A percentile compares a stretch with the other conserved stretches of the same genome.
These are phyloP conservation scores for Geotrichum bryndzae DNA, from an alignment of 1,139 yeast species.

Conservation along the genomic window DNA sequence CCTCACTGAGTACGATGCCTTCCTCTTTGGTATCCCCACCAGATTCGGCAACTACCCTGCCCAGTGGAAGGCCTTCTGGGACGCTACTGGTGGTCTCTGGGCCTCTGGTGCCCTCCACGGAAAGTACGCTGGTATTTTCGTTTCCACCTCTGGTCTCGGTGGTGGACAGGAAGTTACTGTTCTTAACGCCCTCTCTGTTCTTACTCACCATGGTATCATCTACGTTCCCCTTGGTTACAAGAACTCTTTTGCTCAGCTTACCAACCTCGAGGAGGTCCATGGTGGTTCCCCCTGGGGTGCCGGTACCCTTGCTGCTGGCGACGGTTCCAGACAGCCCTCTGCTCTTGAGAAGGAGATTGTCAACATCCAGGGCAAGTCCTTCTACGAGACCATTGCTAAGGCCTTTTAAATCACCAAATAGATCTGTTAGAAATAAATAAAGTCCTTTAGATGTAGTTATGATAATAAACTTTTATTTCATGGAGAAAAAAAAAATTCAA, in stretches of 20 bases:
- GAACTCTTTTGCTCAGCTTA: constrained; percentile 48
- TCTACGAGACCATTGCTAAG: constrained; percentile 35
- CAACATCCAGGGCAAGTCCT: constrained; percentile 52
- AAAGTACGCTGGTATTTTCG: constrained; percentile 65
- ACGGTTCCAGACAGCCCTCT: constrained; percentile 65
- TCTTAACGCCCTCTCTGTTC: constrained; percentile 54
- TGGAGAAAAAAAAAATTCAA: no score
- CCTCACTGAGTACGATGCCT: constrained; percentile 57
- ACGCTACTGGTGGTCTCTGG: constrained; percentile 72
- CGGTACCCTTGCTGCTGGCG: constrained; percentile 44
- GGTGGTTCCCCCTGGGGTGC: constrained; percentile 61
- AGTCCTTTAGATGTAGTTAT: background rate
- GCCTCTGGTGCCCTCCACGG: constrained; percentile 62
- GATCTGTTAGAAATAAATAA: background rate
- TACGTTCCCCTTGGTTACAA: constrained; percentile 46
- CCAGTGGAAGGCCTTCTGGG: constrained; percentile 72
- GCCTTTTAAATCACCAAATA: background rate
- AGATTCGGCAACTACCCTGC: constrained; percentile 73
- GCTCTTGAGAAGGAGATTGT: constrained; percentile 58
- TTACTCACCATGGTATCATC: constrained; percentile 40
- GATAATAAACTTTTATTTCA: background rate
- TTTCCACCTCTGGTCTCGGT: constrained; percentile 70
- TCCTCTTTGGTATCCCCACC: constrained; percentile 26
- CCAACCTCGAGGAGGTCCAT: constrained; percentile 57
- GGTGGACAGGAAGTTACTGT: constrained; percentile 73